phyloP scores from a whole-genome alignment of 148 eudicot species.

The Silene uniflora region DNA sequence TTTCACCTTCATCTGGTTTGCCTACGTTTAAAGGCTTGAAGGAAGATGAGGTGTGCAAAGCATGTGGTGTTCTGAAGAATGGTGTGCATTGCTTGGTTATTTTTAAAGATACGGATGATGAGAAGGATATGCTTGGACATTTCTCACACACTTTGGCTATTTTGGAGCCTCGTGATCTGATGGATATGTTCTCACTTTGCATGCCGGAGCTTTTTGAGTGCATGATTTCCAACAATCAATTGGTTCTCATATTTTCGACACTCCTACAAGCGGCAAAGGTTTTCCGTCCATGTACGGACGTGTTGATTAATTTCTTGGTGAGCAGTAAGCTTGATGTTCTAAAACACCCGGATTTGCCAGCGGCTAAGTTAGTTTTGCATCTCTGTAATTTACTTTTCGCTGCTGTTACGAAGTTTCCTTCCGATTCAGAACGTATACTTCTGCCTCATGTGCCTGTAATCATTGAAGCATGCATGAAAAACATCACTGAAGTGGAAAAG shows the following conservation, averaged over 20 bases:
- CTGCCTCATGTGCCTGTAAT: slow-evolving; percentile 92
- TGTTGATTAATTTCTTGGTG: slow-evolving; percentile 86
- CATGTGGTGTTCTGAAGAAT: slow-evolving; percentile 91
- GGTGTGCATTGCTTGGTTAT: slow-evolving; percentile 90
- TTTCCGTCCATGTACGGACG: slow-evolving; percentile 84
- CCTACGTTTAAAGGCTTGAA: slow-evolving; percentile 82
- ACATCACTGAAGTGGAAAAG: slow-evolving; percentile 79
- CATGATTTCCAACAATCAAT: slow-evolving; percentile 87
- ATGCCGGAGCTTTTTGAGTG: slow-evolving; percentile 98
- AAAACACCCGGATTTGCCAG: slow-evolving; percentile 86
- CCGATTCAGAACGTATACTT: slow-evolving; percentile 93
- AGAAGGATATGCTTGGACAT: slow-evolving; percentile 82
- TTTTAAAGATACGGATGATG: slow-evolving; percentile 93
- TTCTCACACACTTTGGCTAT: slow-evolving; percentile 86
- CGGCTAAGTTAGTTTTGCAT: slow-evolving; percentile 87
- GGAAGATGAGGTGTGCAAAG: slow-evolving; percentile 98
- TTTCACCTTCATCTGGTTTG: slow-evolving; percentile 51
- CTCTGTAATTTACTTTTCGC: slow-evolving; percentile 73
- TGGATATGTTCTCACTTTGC: slow-evolving; percentile 96
- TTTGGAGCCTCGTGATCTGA: slow-evolving; percentile 94
- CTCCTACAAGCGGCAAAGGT: slow-evolving; percentile 73
- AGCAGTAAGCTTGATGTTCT: slow-evolving; percentile 90
- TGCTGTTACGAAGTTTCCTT: slow-evolving; percentile 78
- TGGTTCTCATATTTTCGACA: slow-evolving; percentile 73
- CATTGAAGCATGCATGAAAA: slow-evolving; percentile 93